Percentiles rank a stretch among this genome's conserved stretches.
Conservation (phyloP, 257 asterid genomes). For the Plectranthus barbatus region DNA sequence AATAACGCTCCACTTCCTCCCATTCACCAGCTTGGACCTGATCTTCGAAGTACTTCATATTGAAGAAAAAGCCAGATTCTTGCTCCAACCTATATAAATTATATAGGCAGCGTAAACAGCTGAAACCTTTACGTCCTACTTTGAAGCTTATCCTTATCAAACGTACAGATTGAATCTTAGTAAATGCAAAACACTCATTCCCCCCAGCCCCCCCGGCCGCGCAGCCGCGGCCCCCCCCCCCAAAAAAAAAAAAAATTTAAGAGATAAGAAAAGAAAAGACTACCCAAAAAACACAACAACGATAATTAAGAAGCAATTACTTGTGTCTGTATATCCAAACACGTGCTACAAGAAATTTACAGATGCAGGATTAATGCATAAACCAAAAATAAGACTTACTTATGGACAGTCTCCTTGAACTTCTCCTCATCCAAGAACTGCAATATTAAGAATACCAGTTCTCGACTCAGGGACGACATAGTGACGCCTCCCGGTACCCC, state of each 20-base stretch:
- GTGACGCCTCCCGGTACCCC: slow-evolving; percentile 90
- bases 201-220: no score
- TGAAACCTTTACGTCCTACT: no score
- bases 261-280: background rate
- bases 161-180: background rate
- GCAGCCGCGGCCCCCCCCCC: no score
- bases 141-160: no score
- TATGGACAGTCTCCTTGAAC: slow-evolving; percentile 96
- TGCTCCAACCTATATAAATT: slow-evolving; percentile 68
- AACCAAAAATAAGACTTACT: slow-evolving; percentile 40
- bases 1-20: slow-evolving; percentile 93
- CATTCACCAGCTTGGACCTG: slow-evolving; percentile 98
- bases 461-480: slow-evolving; percentile 99
- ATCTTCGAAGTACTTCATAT: slow-evolving; percentile 96
- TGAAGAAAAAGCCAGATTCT: slow-evolving; percentile 97
- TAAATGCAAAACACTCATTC: background rate
- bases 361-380: background rate
- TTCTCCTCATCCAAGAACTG: slow-evolving; percentile 99
- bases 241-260: background rate
- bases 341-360: background rate
- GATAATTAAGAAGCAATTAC: background rate
- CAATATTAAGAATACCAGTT: slow-evolving; percentile 88
- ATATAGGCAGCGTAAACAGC: slow-evolving; percentile 4
- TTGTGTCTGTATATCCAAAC: background rate
- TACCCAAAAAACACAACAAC: background rate